A percentile compares a stretch with the other conserved stretches of the same genome.
These are phyloP conservation scores for Lasiosphaeria ovina DNA, from an alignment of 495 filamentous ascomycete genomes.

Conservation along the genomic window DNA sequence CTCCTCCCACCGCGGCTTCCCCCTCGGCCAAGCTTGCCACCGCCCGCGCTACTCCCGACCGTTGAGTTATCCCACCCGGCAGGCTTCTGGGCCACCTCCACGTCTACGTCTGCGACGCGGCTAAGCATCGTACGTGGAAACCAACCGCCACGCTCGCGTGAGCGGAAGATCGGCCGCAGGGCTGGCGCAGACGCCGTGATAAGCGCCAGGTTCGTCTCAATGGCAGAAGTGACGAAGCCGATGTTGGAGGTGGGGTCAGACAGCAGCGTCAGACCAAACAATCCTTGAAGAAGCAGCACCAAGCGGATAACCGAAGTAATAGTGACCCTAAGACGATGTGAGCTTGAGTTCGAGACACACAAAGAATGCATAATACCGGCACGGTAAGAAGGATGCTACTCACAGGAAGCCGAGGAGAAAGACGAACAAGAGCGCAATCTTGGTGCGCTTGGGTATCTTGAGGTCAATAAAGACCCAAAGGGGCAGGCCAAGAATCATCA, in stretches of 20 bases:
- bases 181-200: conserved; percentile 51
- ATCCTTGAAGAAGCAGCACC: conserved; percentile 33
- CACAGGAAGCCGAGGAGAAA: conserved; percentile 53
- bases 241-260: conserved; percentile 37
- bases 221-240: conserved; percentile 49
- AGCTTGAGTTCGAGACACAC: background rate
- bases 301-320: conserved; percentile 47
- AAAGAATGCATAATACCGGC: no score
- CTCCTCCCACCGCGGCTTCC: conserved; percentile 22
- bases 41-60: background rate
- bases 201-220: conserved; percentile 56
- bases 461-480: conserved; percentile 48
- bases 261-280: conserved; percentile 33
- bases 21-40: conserved; percentile 22
- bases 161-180: conserved; percentile 40
- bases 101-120: conserved; percentile 13
- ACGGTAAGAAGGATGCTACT: conserved; percentile 15
- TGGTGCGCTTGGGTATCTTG: conserved; percentile 45
- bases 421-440: conserved; percentile 48
- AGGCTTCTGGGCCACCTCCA: conserved; percentile 24
- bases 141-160: conserved; percentile 34
- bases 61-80: conserved; percentile 22
- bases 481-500: conserved; percentile 49
- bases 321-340: conserved; percentile 44
- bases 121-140: conserved; percentile 32